phyloP scores from a whole-genome alignment of 2,329 filamentous ascomycete species.

The Pseudocercospora cruenta region DNA sequence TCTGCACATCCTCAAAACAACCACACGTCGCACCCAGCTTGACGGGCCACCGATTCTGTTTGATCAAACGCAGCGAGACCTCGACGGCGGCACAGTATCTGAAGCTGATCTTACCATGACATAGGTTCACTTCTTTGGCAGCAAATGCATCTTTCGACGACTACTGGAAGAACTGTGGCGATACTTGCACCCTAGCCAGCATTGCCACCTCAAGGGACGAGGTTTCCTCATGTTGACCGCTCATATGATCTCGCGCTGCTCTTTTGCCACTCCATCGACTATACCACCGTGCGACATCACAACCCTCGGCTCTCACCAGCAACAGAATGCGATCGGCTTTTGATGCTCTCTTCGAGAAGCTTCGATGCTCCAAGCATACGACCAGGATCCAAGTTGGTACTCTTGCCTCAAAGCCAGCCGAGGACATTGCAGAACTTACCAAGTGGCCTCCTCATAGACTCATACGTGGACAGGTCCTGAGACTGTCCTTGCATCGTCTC shows the following conservation, averaged over 20 bases:
- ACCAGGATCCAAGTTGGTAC: slow-evolving; percentile 33
- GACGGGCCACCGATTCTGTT: slow-evolving; percentile 4
- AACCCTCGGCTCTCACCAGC: slow-evolving; percentile 46
- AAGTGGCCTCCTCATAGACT: slow-evolving; percentile 58
- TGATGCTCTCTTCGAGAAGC: slow-evolving; percentile 27
- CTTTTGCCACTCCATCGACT: slow-evolving; percentile 44
- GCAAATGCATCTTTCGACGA: slow-evolving; percentile 35
- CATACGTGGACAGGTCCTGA: slow-evolving; percentile 53
- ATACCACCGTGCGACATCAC: slow-evolving; percentile 47
- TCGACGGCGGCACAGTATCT: slow-evolving; percentile 53
- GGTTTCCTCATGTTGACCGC: slow-evolving; percentile 27
- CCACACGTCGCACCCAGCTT: slow-evolving; percentile 2
- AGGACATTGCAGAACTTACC: slow-evolving; percentile 52
- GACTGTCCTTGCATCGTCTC: slow-evolving; percentile 47
- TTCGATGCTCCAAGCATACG: slow-evolving; percentile 46
- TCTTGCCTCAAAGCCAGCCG: slow-evolving; percentile 32
- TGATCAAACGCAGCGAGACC: slow-evolving; percentile 6
- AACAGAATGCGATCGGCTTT: slow-evolving; percentile 43
- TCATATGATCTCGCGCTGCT: slow-evolving; percentile 43
- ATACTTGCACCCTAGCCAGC: slow-evolving; percentile 30
- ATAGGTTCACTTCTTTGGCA: slow-evolving; percentile 51
- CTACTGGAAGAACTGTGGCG: slow-evolving; percentile 40
- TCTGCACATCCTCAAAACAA: slow-evolving; percentile 8
- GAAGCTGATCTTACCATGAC: slow-evolving; percentile 60
- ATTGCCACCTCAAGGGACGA: slow-evolving; percentile 34